Conservation (phyloP, 257 asterid species). For the Nicotiana knightiana region DNA sequence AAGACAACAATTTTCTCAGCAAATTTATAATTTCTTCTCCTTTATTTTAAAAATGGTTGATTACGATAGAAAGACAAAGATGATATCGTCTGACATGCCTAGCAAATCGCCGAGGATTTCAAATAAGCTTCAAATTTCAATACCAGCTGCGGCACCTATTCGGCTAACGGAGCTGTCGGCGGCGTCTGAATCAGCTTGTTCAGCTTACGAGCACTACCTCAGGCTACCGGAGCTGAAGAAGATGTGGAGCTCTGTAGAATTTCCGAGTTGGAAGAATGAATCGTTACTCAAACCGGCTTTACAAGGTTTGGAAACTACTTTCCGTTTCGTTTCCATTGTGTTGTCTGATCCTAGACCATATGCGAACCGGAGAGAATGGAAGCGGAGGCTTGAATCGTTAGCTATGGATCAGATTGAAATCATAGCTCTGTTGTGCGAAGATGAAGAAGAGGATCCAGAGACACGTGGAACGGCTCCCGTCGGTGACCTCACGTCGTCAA, state of each 20-base stretch:
- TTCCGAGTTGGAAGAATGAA: constrained; percentile 71
- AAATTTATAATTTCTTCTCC: neutral
- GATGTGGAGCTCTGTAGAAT: constrained; percentile 49
- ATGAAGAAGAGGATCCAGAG: constrained; percentile 47
- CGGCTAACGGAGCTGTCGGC: constrained; percentile 41
- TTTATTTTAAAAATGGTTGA: constrained; percentile 54
- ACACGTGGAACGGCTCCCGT: constrained; percentile 60
- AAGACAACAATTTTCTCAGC: neutral
- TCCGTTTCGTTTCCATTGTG: constrained; percentile 70
- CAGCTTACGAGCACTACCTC: constrained; percentile 66
- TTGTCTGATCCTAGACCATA: constrained; percentile 69
- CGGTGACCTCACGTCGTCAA: constrained; percentile 41
- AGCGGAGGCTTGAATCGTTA: constrained; percentile 57
- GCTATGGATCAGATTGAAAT: constrained; percentile 57
- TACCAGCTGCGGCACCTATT: constrained; percentile 41
- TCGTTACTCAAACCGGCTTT: constrained; percentile 60
- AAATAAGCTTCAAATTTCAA: constrained; percentile 57
- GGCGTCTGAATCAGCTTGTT: constrained; percentile 71
- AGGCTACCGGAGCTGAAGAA: constrained; percentile 66
- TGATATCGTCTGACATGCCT: constrained; percentile 50
- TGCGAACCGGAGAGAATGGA: constrained; percentile 67
- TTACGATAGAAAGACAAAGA: constrained; percentile 72
- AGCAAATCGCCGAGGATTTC: constrained; percentile 58
- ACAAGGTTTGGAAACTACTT: constrained; percentile 60
- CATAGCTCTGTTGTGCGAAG: constrained; percentile 57